A percentile compares a stretch with the other conserved stretches of the same genome.
Evolutionary conservation across 257 asterid species (phyloP).

Genomic region (Asclepias syriaca): DNA sequence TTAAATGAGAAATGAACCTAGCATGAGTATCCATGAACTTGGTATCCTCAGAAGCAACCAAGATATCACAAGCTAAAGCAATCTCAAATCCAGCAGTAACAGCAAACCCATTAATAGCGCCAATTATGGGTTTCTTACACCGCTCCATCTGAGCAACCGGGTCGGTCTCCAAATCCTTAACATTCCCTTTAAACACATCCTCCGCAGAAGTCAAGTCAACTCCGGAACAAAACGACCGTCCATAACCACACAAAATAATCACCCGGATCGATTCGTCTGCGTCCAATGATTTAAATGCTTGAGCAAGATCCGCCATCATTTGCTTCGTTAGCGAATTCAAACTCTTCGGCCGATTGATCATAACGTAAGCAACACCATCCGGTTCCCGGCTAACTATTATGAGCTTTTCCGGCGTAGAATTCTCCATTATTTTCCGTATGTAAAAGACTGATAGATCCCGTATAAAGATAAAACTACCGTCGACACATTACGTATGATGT

Average conservation of each 20-base stretch:
- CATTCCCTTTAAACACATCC: slow-evolving; percentile 85
- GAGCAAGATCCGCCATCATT: slow-evolving; percentile 67
- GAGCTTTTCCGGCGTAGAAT: slow-evolving; percentile 50
- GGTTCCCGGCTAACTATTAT: slow-evolving; percentile 50
- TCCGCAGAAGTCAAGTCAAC: slow-evolving; percentile 88
- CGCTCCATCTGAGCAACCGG: slow-evolving; percentile 89
- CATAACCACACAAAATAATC: slow-evolving; percentile 63
- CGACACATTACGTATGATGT: neutral
- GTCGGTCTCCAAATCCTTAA: slow-evolving; percentile 66
- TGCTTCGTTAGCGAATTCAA: slow-evolving; percentile 66
- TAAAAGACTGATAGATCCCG: too few species aligned
- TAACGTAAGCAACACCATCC: slow-evolving; percentile 54
- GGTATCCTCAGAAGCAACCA: slow-evolving; percentile 82
- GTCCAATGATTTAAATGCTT: slow-evolving; percentile 44
- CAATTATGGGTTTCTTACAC: slow-evolving; percentile 79
- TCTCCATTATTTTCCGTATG: slow-evolving; percentile 30
- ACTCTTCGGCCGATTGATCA: slow-evolving; percentile 81
- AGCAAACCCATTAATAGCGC: slow-evolving; percentile 83
- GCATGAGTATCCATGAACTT: slow-evolving; percentile 96
- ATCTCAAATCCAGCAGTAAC: slow-evolving; percentile 97
- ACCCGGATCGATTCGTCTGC: slow-evolving; percentile 65
- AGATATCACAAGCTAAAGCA: slow-evolving; percentile 81
- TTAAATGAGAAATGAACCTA: slow-evolving; percentile 29
- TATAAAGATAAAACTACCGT: neutral
- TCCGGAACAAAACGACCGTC: slow-evolving; percentile 91